A percentile compares a stretch with the other conserved stretches of the same genome.
Evolutionary conservation across 495 filamentous ascomycete species (phyloP).

Genomic region (Barbatosphaeria neglecta): DNA sequence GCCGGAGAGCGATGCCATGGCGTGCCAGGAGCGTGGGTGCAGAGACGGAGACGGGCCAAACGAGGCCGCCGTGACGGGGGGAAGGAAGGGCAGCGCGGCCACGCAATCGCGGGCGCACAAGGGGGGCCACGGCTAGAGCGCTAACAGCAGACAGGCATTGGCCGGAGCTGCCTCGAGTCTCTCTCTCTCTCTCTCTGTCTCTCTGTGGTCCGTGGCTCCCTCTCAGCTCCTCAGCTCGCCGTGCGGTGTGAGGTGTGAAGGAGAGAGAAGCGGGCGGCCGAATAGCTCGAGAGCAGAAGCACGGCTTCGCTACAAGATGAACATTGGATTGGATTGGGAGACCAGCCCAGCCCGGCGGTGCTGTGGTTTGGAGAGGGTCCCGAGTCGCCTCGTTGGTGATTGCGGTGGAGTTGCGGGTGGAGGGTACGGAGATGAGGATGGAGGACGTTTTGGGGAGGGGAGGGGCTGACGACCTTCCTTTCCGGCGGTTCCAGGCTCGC

Average conservation of each 20-base stretch:
- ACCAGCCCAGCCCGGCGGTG: not conserved
- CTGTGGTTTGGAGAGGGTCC: not conserved
- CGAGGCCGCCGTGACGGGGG: not conserved
- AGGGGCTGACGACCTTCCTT: not conserved
- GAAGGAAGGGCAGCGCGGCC: not conserved
- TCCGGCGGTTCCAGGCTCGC: not conserved
- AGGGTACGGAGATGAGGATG: not conserved
- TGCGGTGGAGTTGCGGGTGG: not conserved
- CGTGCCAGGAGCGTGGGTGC: not conserved
- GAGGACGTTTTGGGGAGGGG: not conserved
- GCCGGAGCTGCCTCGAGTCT: too few species aligned
- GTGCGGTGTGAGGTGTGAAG: not conserved
- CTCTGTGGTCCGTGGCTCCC: too few species aligned
- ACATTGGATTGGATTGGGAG: not conserved
- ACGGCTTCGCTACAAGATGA: not conserved
- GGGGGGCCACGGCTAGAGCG: too few species aligned
- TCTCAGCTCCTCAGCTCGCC: too few species aligned
- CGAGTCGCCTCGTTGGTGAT: not conserved
- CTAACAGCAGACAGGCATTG: too few species aligned
- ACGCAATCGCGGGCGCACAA: too few species aligned
- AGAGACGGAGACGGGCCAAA: not conserved
- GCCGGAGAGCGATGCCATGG: slow-evolving; percentile 26
- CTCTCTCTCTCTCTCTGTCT: too few species aligned
- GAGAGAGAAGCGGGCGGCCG: not conserved
- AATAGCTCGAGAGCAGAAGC: not conserved